These are phyloP conservation scores for Mycena galericulata DNA, from an alignment of 768 basidiomycete species.

Conservation along the genomic window DNA sequence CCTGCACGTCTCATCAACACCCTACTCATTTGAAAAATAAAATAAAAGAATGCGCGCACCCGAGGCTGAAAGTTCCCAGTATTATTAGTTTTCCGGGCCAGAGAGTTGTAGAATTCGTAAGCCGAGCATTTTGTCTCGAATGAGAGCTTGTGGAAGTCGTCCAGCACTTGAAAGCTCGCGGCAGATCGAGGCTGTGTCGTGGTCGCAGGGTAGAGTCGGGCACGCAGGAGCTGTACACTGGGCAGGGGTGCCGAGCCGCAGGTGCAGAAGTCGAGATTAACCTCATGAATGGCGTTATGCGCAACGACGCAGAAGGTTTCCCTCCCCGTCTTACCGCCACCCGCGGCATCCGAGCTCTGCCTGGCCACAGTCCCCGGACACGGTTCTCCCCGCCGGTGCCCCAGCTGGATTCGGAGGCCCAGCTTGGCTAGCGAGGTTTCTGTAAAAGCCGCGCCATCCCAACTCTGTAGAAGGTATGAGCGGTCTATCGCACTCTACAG, in stretches of 20 bases:
- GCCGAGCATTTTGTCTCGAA: slow-evolving; percentile 47
- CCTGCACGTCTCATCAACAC: too few species aligned
- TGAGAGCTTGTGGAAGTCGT: slow-evolving; percentile 46
- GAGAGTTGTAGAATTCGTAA: slow-evolving; percentile 46
- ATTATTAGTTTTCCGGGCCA: slow-evolving; percentile 46
- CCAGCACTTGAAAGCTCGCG: slow-evolving; percentile 44
- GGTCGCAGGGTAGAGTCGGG: slow-evolving; percentile 47
- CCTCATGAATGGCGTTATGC: slow-evolving; percentile 40
- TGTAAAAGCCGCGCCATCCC: slow-evolving; percentile 18
- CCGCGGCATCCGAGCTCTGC: background rate
- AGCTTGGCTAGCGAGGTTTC: slow-evolving; percentile 13
- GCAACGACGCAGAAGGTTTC: slow-evolving; percentile 44
- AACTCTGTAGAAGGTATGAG: background rate
- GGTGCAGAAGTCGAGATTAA: slow-evolving; percentile 46
- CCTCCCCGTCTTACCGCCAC: slow-evolving; percentile 6
- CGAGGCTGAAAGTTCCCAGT: slow-evolving; percentile 33
- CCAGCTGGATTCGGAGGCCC: slow-evolving; percentile 40
- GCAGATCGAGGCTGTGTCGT: slow-evolving; percentile 41
- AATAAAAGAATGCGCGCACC: too few species aligned
- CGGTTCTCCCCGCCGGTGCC: slow-evolving; percentile 22
- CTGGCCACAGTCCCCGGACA: slow-evolving; percentile 28
- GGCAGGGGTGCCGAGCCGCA: slow-evolving; percentile 40
- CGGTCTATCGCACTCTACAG: background rate
- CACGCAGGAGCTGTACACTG: slow-evolving; percentile 47
- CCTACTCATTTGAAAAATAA: too few species aligned